A percentile compares a stretch with the other conserved stretches of the same genome.
phyloP scores from a whole-genome alignment of 225 moss, liverwort and hornwort species.

The Sphagnum tenellum region DNA sequence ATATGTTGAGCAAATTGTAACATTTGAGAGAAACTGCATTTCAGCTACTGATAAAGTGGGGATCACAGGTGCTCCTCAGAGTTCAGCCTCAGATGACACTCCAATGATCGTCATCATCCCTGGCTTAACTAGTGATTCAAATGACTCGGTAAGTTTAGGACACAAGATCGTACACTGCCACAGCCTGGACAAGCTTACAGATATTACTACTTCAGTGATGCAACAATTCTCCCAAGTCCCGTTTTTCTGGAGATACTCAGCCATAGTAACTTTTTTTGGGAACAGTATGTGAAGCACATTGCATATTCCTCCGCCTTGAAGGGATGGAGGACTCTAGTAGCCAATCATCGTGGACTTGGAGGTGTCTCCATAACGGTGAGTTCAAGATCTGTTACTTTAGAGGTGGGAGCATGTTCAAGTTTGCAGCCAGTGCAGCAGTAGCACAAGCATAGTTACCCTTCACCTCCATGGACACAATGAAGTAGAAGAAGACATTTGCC shows the following conservation, averaged over 20 bases:
- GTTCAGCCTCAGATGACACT: conserved; percentile 47
- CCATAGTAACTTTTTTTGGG: conserved; percentile 1
- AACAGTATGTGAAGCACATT: conserved; percentile 81
- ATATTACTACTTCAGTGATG: not conserved
- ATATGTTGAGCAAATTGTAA: too few relatives aligned
- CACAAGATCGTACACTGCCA: too few relatives aligned
- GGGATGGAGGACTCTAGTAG: conserved; percentile 74
- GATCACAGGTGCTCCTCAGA: conserved; percentile 16
- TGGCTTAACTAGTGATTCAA: conserved; percentile 81
- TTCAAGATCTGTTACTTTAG: not conserved
- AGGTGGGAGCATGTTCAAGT: too few relatives aligned
- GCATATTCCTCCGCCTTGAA: conserved; percentile 40
- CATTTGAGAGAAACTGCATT: not conserved
- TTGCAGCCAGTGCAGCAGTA: too few relatives aligned
- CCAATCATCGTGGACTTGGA: conserved; percentile 88
- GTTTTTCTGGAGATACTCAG: not conserved
- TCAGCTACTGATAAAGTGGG: conserved; percentile 29
- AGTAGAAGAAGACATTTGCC: too few relatives aligned
- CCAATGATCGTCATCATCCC: conserved; percentile 68
- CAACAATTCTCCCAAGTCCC: not conserved
- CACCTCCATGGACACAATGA: too few relatives aligned
- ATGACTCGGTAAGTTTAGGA: conserved; percentile 40
- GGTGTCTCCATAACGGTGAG: conserved; percentile 80
- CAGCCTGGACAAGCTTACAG: too few relatives aligned
- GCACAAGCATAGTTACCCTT: too few relatives aligned